Conservation (phyloP, 2,329 filamentous ascomycete species). For the Colletotrichum incanum region DNA sequence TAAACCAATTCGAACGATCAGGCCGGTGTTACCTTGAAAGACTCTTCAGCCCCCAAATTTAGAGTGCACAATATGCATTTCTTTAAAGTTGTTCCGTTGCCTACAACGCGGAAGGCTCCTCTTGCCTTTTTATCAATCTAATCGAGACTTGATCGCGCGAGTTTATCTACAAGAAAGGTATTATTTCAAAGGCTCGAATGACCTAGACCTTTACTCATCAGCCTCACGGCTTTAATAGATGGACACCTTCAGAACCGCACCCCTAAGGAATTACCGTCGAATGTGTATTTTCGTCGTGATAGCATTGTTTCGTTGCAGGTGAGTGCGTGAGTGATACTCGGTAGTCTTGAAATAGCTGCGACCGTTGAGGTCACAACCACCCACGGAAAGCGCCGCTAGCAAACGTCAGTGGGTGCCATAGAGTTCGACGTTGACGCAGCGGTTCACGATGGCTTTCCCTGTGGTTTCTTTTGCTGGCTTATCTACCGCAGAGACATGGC, state of each 20-base stretch:
- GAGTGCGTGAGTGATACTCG: not conserved
- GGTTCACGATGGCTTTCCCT: not conserved
- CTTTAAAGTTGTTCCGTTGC: not conserved
- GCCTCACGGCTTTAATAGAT: not conserved
- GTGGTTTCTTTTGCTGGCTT: not conserved
- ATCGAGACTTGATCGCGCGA: not conserved
- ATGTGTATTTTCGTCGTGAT: not conserved
- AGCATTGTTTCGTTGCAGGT: not conserved
- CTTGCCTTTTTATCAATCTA: not conserved
- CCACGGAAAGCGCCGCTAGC: not conserved
- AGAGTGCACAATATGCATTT: not conserved
- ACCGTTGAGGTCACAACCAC: slow-evolving; percentile 17
- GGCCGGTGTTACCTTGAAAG: not conserved
- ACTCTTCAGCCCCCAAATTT: not conserved
- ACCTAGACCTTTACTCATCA: not conserved
- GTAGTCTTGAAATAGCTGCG: slow-evolving; percentile 34
- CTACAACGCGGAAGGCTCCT: fast-evolving
- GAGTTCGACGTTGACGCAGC: not conserved
- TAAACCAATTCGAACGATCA: not conserved
- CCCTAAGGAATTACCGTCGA: not conserved
- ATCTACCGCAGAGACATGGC: not conserved
- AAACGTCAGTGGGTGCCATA: no score
- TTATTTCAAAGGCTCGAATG: not conserved
- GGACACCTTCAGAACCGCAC: not conserved
- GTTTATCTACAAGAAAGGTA: not conserved